Percentiles rank a stretch among this genome's conserved stretches.
These are phyloP conservation scores for Urochloa ruziziensis DNA, from an alignment of 176 grass and related monocot species.

Conservation along the genomic window DNA sequence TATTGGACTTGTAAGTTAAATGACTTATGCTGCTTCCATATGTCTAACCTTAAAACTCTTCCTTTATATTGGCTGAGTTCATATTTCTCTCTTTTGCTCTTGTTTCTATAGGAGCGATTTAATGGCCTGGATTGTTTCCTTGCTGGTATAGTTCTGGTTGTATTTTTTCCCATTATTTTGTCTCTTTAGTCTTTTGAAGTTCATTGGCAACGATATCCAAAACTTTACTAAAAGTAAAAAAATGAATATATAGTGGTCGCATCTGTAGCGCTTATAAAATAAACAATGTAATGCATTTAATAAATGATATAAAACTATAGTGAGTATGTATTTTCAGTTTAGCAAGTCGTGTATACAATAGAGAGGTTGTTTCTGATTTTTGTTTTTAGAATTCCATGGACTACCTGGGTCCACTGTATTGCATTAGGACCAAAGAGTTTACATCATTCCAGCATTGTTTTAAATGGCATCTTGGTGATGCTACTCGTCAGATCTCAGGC, in stretches of 20 bases:
- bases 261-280: not conserved
- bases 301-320: not conserved
- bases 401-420: too few relatives aligned
- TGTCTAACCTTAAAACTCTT: not conserved
- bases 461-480: too few relatives aligned
- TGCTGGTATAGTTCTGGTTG: constrained; percentile 53
- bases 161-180: not conserved
- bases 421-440: too few relatives aligned
- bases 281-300: not conserved
- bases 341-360: too few relatives aligned
- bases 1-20: constrained; percentile 85
- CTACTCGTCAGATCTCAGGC: too few relatives aligned
- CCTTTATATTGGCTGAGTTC: not conserved
- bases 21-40: constrained; percentile 21
- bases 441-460: too few relatives aligned
- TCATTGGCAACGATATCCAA: not conserved
- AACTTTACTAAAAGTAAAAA: not conserved
- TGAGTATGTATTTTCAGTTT: not conserved
- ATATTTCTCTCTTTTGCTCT: not conserved
- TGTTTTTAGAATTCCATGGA: too few relatives aligned
- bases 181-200: not conserved
- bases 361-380: too few relatives aligned
- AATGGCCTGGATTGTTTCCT: constrained; percentile 91
- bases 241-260: not conserved
- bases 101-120: constrained; percentile 69